phyloP scores from a whole-genome alignment of 176 grass and related monocot species.

The Cocos nucifera region DNA sequence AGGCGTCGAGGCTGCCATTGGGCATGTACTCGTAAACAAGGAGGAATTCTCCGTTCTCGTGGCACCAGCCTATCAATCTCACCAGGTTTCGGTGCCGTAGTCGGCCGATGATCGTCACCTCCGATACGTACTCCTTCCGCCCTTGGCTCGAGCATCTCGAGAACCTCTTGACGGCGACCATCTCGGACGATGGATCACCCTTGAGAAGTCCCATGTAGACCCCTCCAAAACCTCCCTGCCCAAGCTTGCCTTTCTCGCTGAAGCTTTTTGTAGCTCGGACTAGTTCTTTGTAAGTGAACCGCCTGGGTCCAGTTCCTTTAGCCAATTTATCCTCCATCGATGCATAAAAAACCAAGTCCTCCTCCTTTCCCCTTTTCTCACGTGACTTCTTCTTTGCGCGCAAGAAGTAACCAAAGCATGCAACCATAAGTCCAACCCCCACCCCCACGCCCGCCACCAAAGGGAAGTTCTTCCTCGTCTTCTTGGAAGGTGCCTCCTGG shows the following conservation, averaged over 20 bases:
- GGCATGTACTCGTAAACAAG: conserved; percentile 17
- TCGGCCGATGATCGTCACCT: conserved; percentile 5
- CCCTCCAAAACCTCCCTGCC: conserved; percentile 1
- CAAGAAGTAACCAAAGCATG: neutral
- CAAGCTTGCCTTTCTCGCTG: conserved; percentile 1
- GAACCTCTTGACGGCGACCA: conserved; percentile 10
- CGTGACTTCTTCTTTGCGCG: neutral
- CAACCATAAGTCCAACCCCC: neutral
- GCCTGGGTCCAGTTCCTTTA: neutral
- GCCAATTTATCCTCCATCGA: neutral
- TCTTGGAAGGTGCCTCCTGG: neutral
- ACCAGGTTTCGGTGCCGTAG: conserved; percentile 9
- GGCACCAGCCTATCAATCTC: conserved; percentile 8
- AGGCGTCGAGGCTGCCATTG: conserved; percentile 9
- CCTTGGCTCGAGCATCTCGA: conserved; percentile 1
- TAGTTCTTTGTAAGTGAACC: conserved; percentile 5
- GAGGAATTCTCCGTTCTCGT: neutral
- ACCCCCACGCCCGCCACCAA: neutral
- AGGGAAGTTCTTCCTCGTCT: neutral
- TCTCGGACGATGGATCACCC: neutral
- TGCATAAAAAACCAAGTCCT: neutral
- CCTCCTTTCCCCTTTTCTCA: neutral
- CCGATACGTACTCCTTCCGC: conserved; percentile 7
- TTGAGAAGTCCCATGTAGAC: conserved; percentile 1
- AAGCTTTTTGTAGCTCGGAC: neutral